Evolutionary conservation across 2,329 filamentous ascomycete species (phyloP).

Genomic region (Saccharata proteae): DNA sequence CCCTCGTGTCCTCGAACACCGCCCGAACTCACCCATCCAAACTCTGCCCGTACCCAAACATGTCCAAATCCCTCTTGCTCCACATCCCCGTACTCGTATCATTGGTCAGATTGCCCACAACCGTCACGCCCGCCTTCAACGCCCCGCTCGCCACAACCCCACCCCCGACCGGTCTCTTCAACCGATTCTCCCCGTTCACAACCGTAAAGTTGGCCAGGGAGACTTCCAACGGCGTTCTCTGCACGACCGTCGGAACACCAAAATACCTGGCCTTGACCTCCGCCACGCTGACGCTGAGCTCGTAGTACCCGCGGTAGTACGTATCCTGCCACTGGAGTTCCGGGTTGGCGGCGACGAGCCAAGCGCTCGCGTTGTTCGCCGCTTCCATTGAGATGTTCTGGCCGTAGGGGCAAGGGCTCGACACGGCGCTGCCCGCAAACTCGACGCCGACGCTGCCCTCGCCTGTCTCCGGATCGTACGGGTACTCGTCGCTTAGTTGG

Average conservation of each 20-base stretch:
- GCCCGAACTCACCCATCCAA: too few relatives aligned
- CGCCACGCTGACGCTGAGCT: constrained; percentile 37
- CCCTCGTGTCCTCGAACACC: too few relatives aligned
- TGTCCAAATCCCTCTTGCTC: constrained; percentile 5
- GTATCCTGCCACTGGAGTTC: constrained; percentile 63
- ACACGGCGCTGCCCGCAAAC: constrained; percentile 54
- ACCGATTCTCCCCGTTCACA: constrained; percentile 45
- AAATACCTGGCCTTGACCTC: constrained; percentile 53
- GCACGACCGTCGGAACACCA: constrained; percentile 47
- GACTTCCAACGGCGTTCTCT: constrained; percentile 51
- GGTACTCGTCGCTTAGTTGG: constrained; percentile 31
- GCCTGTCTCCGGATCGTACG: constrained; percentile 28
- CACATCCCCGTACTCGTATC: constrained; percentile 22
- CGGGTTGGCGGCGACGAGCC: constrained; percentile 36
- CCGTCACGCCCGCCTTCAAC: constrained; percentile 35
- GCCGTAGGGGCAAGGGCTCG: constrained; percentile 46
- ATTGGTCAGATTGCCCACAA: constrained; percentile 22
- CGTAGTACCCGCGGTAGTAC: constrained; percentile 64
- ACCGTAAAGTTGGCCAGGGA: constrained; percentile 61
- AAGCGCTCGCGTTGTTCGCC: constrained; percentile 33
- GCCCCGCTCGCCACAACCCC: constrained; percentile 45
- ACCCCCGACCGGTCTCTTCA: constrained; percentile 38
- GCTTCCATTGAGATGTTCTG: constrained; percentile 43
- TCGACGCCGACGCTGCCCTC: constrained; percentile 34
- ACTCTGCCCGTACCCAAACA: constrained; percentile 6